These are phyloP conservation scores for Phytopythium litorale DNA, from an alignment of 352 stramenopile genomes.

Conservation along the genomic window DNA sequence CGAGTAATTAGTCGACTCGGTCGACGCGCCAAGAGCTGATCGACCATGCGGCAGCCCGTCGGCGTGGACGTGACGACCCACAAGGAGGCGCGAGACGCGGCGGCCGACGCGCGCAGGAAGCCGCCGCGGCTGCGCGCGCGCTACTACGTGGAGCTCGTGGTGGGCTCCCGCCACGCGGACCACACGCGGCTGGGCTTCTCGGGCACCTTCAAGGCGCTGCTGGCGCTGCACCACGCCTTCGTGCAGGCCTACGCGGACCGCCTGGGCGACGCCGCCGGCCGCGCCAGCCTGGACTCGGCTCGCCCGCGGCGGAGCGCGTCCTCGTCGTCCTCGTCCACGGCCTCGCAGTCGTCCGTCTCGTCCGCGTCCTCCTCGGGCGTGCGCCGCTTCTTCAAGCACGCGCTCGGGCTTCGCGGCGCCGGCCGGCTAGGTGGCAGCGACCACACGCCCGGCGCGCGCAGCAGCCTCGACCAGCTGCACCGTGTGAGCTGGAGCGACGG, in stretches of 20 bases:
- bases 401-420: neutral
- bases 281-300: neutral
- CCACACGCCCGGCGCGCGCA: constrained; percentile 14
- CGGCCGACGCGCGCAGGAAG: constrained; percentile 41
- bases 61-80: constrained; percentile 61
- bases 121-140: constrained; percentile 45
- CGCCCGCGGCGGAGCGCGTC: constrained; percentile 32
- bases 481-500: constrained; percentile 4
- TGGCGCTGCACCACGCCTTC: constrained; percentile 49
- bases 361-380: constrained; percentile 25
- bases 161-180: constrained; percentile 39
- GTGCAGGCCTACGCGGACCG: constrained; percentile 31
- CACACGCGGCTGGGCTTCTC: constrained; percentile 65
- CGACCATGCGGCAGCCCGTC: constrained; percentile 19
- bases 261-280: constrained; percentile 17
- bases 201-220: constrained; percentile 54
- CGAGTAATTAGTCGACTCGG: constrained; percentile 1
- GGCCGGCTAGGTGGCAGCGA: neutral
- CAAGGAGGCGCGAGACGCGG: constrained; percentile 56
- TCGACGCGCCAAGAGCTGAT: neutral
- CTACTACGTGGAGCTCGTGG: constrained; percentile 71
- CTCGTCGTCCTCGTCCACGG: constrained; percentile 39
- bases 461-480: constrained; percentile 7
- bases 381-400: constrained; percentile 13
- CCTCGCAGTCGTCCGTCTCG: constrained; percentile 39